Conservation (phyloP, 2,329 filamentous ascomycete species). For the Penicillium palitans region DNA sequence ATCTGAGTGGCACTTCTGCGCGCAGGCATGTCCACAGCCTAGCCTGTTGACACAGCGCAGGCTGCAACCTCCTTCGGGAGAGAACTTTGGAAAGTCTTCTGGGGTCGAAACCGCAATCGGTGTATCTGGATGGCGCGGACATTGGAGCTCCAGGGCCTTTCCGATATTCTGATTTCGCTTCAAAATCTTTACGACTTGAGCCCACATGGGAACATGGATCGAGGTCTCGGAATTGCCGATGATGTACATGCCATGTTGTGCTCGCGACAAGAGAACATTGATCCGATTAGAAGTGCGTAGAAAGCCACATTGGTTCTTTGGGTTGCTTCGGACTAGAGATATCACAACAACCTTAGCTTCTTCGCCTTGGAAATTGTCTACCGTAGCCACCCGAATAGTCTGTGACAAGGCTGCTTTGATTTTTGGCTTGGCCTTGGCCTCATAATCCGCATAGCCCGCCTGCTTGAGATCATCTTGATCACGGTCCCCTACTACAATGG, state of each 20-base stretch:
- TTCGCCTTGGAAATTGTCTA: constrained; percentile 78
- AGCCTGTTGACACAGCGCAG: constrained; percentile 50
- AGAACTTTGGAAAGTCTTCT: constrained; percentile 57
- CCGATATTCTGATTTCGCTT: constrained; percentile 51
- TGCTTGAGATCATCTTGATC: constrained; percentile 58
- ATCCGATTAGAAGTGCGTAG: constrained; percentile 66
- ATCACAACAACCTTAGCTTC: constrained; percentile 71
- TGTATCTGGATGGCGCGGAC: constrained; percentile 60
- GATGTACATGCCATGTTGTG: constrained; percentile 69
- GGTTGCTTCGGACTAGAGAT: constrained; percentile 70
- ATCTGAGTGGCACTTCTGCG: constrained; percentile 48
- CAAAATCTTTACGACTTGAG: constrained; percentile 57
- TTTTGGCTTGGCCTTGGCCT: constrained; percentile 14
- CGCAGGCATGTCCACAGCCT: constrained; percentile 49
- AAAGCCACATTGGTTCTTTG: constrained; percentile 60
- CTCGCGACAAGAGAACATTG: constrained; percentile 67
- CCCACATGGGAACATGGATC: constrained; percentile 62
- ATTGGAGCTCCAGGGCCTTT: constrained; percentile 54
- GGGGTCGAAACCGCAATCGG: constrained; percentile 53
- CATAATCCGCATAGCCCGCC: constrained; percentile 36
- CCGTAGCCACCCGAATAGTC: constrained; percentile 60
- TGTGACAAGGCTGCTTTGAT: constrained; percentile 50
- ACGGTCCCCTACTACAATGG: constrained; percentile 64
- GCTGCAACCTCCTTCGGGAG: constrained; percentile 64
- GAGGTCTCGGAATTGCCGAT: constrained; percentile 67